Base-by-base conservation (phyloP, 2,329 filamentous ascomycete genomes). In the Aplosporella prunicola region DNA sequence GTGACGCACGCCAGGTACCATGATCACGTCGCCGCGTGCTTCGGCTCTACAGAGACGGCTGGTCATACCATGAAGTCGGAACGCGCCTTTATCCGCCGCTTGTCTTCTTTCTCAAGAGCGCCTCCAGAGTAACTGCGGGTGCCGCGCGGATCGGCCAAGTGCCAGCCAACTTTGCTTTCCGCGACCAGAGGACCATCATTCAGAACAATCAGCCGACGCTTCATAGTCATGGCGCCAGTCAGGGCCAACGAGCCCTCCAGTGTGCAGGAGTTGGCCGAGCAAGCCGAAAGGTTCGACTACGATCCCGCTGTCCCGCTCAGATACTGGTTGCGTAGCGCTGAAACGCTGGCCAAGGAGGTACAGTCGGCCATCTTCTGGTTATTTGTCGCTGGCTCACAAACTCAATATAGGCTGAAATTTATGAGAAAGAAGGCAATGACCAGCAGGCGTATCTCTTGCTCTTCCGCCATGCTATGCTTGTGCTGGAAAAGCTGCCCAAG, bases 371-470 rank as follows among this genome's bases (percentile, higher is more conserved):
- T 24, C 16, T 20, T 14, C 16, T n/a, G 20, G n/a, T 32, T 15
- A 43, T 16, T 11, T 32, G 20, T n/a, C 11, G 17, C 22, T 20
- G 22, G 18, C 16, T 30, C 32, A 46, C 49, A n/a, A n/a, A 52
- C 39, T 50, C 26, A 39, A 22, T 38, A 9, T 52, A 95, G 84
- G 88, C 86, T 14, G 71, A 76, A 35, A 85, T 89, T 49, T 94
- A 94, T 55, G 73, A 91, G 51, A 73, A 74, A 27, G 89, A 96
- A 60, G 80, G 81, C 51, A 88, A 95, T 60, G 77, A 86, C 46
- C 77, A 87, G 50, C 82, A 91, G 53, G 84, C 89, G 4, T 98
- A 93, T 58, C 73, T 95, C 38, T 77, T 96, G 42, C 74, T 93
- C n/a, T 85, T 91, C 56, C 79, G 91, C 48, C 87, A 93, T 62